These are phyloP conservation scores for Pythium apleroticum DNA, from an alignment of 352 stramenopile genomes.

Conservation along the genomic window DNA sequence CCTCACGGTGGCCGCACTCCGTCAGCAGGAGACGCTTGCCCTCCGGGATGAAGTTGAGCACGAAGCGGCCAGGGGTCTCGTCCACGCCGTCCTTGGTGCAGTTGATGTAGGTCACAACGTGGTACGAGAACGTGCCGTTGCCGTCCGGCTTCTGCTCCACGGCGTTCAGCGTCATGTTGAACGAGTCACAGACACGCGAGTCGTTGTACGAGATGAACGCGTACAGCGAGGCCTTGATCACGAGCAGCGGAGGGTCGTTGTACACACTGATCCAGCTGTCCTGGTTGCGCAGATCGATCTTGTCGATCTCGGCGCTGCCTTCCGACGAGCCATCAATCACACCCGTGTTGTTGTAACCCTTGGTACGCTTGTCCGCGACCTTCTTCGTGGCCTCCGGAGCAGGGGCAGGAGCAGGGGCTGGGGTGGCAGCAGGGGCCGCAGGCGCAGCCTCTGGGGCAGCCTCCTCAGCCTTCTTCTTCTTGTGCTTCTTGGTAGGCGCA, in stretches of 20 bases:
- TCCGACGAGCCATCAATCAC: conserved; percentile 77
- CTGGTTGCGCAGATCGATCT: conserved; percentile 75
- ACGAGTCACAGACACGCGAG: conserved; percentile 76
- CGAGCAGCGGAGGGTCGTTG: conserved; percentile 71
- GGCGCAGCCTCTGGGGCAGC: background rate
- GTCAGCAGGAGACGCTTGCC: conserved; percentile 76
- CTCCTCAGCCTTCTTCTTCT: conserved; percentile 10
- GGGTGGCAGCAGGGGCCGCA: conserved; percentile 1
- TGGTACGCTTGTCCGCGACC: conserved; percentile 60
- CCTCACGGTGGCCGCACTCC: conserved; percentile 81
- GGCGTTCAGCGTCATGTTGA: conserved; percentile 87
- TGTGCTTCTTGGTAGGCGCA: conserved; percentile 34
- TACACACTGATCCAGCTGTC: conserved; percentile 83
- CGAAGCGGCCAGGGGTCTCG: conserved; percentile 73
- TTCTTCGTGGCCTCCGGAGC: conserved; percentile 20
- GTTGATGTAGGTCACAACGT: conserved; percentile 86
- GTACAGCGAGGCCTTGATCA: conserved; percentile 85
- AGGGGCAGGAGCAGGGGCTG: conserved; percentile 8
- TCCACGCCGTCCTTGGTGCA: conserved; percentile 75
- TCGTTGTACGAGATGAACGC: conserved; percentile 87
- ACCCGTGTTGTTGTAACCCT: conserved; percentile 72
- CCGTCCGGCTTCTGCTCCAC: conserved; percentile 79
- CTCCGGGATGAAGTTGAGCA: conserved; percentile 85
- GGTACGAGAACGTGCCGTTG: conserved; percentile 73
- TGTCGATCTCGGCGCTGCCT: conserved; percentile 80